phyloP scores from a whole-genome alignment of 805 yeast species.

The Myxozyma neglecta region DNA sequence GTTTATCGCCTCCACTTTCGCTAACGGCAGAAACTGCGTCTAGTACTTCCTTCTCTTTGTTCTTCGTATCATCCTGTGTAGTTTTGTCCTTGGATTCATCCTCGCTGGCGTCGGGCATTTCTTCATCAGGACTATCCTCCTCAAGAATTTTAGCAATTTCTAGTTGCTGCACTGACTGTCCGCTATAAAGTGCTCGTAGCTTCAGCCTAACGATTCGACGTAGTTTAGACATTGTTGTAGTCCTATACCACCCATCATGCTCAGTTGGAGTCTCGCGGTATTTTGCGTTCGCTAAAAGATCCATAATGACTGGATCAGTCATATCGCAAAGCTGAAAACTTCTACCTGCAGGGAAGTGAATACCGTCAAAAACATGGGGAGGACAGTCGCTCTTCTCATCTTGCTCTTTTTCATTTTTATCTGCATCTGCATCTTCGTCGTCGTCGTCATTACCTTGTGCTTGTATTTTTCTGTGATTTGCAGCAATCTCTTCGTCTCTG shows the following conservation, averaged over 20 bases:
- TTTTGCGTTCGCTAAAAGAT: slow-evolving; percentile 45
- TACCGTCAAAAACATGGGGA: slow-evolving; percentile 69
- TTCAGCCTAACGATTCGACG: slow-evolving; percentile 74
- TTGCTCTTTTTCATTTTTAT: slow-evolving; percentile 41
- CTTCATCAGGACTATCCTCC: slow-evolving; percentile 22
- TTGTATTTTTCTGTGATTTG: slow-evolving; percentile 5
- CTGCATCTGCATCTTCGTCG: slow-evolving; percentile 29
- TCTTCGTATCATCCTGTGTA: not conserved
- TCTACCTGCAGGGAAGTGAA: slow-evolving; percentile 62
- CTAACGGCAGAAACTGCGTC: slow-evolving; percentile 20
- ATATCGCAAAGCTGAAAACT: slow-evolving; percentile 80
- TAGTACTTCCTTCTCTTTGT: slow-evolving; percentile 6
- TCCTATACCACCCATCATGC: slow-evolving; percentile 79
- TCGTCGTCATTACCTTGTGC: slow-evolving; percentile 31
- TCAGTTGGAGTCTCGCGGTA: slow-evolving; percentile 51
- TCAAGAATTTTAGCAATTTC: slow-evolving; percentile 27
- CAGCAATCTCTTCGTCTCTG: slow-evolving; percentile 6
- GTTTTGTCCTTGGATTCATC: not conserved
- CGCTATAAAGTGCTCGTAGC: slow-evolving; percentile 50
- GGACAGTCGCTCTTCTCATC: slow-evolving; percentile 32
- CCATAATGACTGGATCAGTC: slow-evolving; percentile 58
- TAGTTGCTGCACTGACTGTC: slow-evolving; percentile 15
- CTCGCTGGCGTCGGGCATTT: not conserved
- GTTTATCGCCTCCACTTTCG: slow-evolving; percentile 16
- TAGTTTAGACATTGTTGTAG: slow-evolving; percentile 59